These are phyloP conservation scores for Trametes hirsuta DNA, from an alignment of 1,284 basidiomycete genomes.

Conservation along the genomic window DNA sequence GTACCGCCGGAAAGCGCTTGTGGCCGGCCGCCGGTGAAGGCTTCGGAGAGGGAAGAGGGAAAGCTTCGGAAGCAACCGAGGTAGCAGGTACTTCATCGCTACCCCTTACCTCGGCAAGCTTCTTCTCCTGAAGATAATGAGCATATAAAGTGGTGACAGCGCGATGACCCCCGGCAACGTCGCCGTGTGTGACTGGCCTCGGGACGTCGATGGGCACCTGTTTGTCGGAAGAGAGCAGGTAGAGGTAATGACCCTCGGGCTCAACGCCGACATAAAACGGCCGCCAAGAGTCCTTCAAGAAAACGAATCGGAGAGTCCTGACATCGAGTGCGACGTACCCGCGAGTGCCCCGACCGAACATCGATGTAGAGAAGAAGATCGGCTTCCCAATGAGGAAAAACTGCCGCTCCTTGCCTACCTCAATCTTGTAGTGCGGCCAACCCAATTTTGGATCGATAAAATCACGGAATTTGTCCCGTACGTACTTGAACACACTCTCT, in stretches of 20 bases:
- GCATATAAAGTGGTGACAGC: background rate
- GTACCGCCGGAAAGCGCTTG: background rate
- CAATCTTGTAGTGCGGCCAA: conserved; percentile 6
- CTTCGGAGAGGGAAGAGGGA: too few relatives aligned
- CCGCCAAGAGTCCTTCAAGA: conserved; percentile 17
- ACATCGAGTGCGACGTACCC: conserved; percentile 10
- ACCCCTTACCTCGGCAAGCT: background rate
- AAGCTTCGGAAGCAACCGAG: too few relatives aligned
- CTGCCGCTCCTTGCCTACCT: background rate
- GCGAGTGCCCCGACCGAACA: background rate
- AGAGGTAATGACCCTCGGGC: conserved; percentile 3
- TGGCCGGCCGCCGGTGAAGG: too few relatives aligned
- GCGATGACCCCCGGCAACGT: background rate
- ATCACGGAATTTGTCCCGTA: conserved; percentile 5
- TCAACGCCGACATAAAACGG: background rate
- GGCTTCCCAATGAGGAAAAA: conserved; percentile 14
- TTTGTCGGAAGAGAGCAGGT: background rate
- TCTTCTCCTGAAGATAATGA: background rate
- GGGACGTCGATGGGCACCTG: background rate
- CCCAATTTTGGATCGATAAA: background rate
- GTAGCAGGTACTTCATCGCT: background rate
- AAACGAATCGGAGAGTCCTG: conserved; percentile 1
- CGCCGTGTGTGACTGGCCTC: background rate
- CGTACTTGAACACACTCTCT: conserved; percentile 3
- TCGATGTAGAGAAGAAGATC: background rate